These are phyloP conservation scores for Saccharum spontaneum DNA, from an alignment of 176 grass and related monocot genomes.

Conservation along the genomic window DNA sequence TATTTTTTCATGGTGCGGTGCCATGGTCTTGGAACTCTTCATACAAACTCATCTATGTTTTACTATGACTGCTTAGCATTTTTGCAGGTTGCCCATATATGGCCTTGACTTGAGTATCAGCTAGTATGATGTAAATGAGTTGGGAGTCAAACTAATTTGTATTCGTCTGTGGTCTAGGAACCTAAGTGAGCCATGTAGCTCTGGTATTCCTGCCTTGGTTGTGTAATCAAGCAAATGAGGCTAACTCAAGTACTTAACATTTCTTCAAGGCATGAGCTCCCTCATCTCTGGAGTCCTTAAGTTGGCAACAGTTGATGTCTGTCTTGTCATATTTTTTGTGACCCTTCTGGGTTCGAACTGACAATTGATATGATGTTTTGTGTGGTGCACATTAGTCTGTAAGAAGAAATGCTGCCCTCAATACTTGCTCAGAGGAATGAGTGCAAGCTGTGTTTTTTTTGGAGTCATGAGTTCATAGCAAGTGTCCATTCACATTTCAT, in stretches of 20 bases:
- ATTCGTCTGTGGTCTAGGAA: not conserved
- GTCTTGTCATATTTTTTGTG: not conserved
- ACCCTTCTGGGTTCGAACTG: not conserved
- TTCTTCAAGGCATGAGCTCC: slow-evolving; percentile 3
- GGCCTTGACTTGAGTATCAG: not conserved
- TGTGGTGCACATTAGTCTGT: not conserved
- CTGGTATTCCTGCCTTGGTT: not conserved
- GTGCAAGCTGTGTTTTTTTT: slow-evolving; percentile 19
- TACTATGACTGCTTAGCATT: slow-evolving; percentile 15
- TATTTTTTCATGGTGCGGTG: not conserved
- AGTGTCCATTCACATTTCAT: slow-evolving; percentile 17
- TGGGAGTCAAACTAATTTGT: slow-evolving; percentile 11
- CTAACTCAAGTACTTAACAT: slow-evolving; percentile 20
- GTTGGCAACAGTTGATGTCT: not conserved
- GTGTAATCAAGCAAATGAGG: not conserved
- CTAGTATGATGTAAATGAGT: slow-evolving; percentile 27
- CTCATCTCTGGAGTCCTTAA: slow-evolving; percentile 8
- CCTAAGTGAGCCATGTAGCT: slow-evolving; percentile 9
- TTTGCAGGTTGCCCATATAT: slow-evolving; percentile 30
- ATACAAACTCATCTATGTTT: not conserved
- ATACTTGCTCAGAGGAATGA: slow-evolving; percentile 4
- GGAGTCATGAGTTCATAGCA: slow-evolving; percentile 35
- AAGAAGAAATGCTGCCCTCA: slow-evolving; percentile 25
- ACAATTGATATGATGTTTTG: not conserved
- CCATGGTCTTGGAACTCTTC: not conserved